Evolutionary conservation across 129 eudicot species (phyloP), one percentile per base, ranked within the genome.

Genomic region (Logfia minima): DNA sequence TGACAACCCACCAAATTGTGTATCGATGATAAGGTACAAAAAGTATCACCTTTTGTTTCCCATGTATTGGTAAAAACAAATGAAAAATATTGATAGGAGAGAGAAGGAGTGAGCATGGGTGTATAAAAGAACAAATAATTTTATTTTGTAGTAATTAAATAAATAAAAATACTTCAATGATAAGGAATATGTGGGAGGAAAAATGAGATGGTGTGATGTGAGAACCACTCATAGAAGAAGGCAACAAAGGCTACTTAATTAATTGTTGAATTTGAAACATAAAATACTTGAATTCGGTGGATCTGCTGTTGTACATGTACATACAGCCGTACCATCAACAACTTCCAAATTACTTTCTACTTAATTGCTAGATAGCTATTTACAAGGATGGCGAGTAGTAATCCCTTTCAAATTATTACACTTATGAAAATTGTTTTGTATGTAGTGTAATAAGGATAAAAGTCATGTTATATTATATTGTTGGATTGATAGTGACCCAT

Each of bases 211-310:
- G 23, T 17, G 55, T 55, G 34, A 72, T 52, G 58, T 72, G 77
- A 72, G 26, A 72, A 13, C 77, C 77, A 72, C 77, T 72, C 67
- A 72, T 2, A 9, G 48, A 39, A 9, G 31, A 72, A 55, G 31
- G 52, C 21, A 56, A 72, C 67, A 72, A 29, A 70, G 23, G 1
- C 5, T 0, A 21, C 2, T 19, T 19, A 56, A 6, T 17, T 34
- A 19, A 66, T 66, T 66, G 6, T 34, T 2, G 14, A 9, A 48
- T 43, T 23, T 48, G 66, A 72, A 72, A 72, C 77, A 72, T 58
- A 58, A 59, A 73, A 73, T 31, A 73, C 35, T 34, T 73, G 77
- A 68, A 70, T 43, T 70, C 75, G 62, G 75, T 70, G 68, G 68
- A 19, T 14, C 11, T 8, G 8, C 29, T 64, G 26, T 32, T 64